Base-by-base conservation (phyloP, 2,329 filamentous ascomycete genomes). In the Sordariomycetes sp. region DNA sequence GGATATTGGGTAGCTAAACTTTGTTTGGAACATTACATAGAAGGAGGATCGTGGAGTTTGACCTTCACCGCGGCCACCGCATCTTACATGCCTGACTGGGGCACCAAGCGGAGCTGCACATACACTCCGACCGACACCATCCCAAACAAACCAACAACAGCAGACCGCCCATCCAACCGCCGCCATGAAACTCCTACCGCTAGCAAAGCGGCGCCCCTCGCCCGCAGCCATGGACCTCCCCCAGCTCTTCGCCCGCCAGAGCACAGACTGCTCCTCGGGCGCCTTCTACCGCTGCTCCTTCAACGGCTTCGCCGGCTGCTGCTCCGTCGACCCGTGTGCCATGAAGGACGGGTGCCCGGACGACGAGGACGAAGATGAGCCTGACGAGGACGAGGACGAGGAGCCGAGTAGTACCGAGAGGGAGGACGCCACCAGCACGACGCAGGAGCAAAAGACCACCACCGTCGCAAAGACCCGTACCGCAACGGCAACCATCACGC, bases 291-390 rank as follows among this genome's bases (percentile, higher is more conserved):
- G 59, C 25, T 79, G 75, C 61, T 59, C 53, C 15, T 48, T 55
- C 53, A 71, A 65, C 61, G 60, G 61, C 35, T 77, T 73, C 61
- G 58, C 55, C 2, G 76, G 74, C 20, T 80, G 78, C 62, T 80
- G 77, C 63, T 63, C 66, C 15, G 63, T 69, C 15, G 64, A 77
- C 59, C 70, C 76, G 17, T 80, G 78, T 62, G 57, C 60, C 3
- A 55, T 65, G 53, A 52, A 57, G 2, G 60, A 58, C 3, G 56
- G 56, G 7, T 75, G 72, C 58, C 69, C 69, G 45, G 35, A 42
- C 34, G 32, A 54, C 15, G 24, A 35, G 35, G 48, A 48, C 39
- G 45, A 42, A 22, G 42, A 22, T n/a, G 42, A 24, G 32, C 36
- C 32, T 2, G 52, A 39, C 35, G 59, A 20, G 4, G 36, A 54